These are phyloP conservation scores for Gossypium lobatum DNA, from an alignment of 441 rosid species.

Conservation along the genomic window DNA sequence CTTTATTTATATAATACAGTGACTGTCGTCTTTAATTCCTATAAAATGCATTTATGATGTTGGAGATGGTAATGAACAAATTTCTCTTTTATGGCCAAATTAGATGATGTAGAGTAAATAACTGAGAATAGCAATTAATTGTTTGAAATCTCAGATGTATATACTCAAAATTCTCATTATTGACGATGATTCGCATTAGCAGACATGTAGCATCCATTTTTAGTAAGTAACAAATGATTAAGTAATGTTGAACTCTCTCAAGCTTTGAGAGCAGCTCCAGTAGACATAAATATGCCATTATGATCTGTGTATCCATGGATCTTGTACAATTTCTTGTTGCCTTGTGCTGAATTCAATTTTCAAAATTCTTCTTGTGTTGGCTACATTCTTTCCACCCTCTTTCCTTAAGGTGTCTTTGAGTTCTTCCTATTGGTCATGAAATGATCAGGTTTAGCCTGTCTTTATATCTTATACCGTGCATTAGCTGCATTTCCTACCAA, in stretches of 20 bases:
- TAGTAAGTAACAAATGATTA: background rate
- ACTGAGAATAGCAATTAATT: background rate
- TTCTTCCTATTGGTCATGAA: background rate
- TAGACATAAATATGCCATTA: background rate
- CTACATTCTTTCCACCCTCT: background rate
- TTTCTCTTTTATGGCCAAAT: background rate
- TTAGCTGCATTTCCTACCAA: background rate
- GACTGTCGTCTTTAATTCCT: background rate
- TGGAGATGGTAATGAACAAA: background rate
- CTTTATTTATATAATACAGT: background rate
- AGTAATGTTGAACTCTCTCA: background rate
- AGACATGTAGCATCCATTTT: background rate
- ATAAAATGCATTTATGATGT: conserved; percentile 1
- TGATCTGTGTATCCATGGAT: background rate
- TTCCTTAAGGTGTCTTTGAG: background rate
- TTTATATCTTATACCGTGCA: background rate
- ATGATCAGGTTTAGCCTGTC: background rate
- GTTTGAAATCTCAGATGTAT: background rate
- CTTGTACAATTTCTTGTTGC: background rate
- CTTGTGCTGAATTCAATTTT: background rate
- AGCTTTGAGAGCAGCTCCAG: background rate
- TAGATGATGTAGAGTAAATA: background rate
- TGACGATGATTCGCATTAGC: background rate
- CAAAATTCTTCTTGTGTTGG: background rate
- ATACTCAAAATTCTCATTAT: background rate